Evolutionary conservation across 371 early-diverging fungal species (phyloP), one percentile per base, ranked within the genome.

Genomic region (Mucor sp.): DNA sequence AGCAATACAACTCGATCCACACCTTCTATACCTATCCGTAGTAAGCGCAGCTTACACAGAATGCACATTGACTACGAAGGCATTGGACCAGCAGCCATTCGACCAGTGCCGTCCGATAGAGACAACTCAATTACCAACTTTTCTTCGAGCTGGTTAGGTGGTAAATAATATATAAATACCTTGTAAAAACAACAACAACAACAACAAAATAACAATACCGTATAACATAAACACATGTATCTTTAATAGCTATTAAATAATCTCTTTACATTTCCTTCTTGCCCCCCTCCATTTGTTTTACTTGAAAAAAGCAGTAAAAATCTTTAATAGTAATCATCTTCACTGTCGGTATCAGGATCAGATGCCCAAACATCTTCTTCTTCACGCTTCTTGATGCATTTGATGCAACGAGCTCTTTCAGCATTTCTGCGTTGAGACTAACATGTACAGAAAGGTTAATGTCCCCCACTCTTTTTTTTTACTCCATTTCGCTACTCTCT

Each of bases 361-460:
- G 79, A 75, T 14, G 78, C 81, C 53, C 76, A 69, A n/a, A 79
- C 65, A 61, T 85, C 80, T 47, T 83, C 82, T 5, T 82, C 81
- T 58, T 82, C 77, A 27, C 80, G 71, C 61, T 83, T 83, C 72
- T 82, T 76, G 70, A 80, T 83, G 23, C 86, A 85, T 32, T 70
- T 67, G 11, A 75, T 60, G 27, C 86, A 85, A 5, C 82, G 67
- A 0, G 86, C 86, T 27, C 75, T 80, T 62, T 85, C 84, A 3
- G 79, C 78, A 21, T 85, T 77, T 32, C 66, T 70, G 0, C 86
- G 73, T 63, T 83, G 84, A 8, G 71, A 77, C 85, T 85, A 72
- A 72, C n/a, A 41, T 35, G 43, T 12, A n/a, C 19, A 60, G 6
- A 19, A 39, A 39, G 23, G 30, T 27, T 15, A 32, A 32, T n/a